A percentile compares a stretch with the other conserved stretches of the same genome.
These are phyloP conservation scores for Microcera coccophila DNA, from an alignment of 2,329 filamentous ascomycete species.

Conservation along the genomic window DNA sequence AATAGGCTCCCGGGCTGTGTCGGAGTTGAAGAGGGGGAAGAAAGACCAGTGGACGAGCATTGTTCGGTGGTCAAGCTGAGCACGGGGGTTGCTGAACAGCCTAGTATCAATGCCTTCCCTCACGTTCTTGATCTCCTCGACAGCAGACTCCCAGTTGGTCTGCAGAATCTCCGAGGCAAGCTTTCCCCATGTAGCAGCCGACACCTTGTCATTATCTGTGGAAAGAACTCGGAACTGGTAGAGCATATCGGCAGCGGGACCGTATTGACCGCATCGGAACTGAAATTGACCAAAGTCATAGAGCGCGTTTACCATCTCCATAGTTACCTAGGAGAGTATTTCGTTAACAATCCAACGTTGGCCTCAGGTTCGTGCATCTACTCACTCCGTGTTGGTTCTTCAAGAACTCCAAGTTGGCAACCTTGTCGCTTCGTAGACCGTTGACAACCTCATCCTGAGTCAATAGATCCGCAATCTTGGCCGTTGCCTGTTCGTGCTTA, in stretches of 20 bases:
- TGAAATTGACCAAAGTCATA: conserved; percentile 97
- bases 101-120: conserved; percentile 90
- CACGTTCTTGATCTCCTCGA: conserved; percentile 87
- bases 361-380: conserved; percentile 19
- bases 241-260: conserved; percentile 81
- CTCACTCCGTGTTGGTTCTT: conserved; percentile 91
- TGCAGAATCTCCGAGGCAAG: conserved; percentile 92
- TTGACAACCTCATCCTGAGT: conserved; percentile 85
- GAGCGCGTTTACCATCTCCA: conserved; percentile 92
- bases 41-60: conserved; percentile 98
- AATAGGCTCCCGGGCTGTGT: conserved; percentile 81
- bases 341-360: conserved; percentile 16
- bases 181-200: conserved; percentile 95
- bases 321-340: conserved; percentile 59
- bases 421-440: conserved; percentile 92
- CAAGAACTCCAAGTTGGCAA: conserved; percentile 95
- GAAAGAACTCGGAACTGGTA: conserved; percentile 98
- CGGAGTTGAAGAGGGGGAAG: conserved; percentile 98
- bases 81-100: conserved; percentile 93
- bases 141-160: conserved; percentile 89
- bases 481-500: conserved; percentile 80
- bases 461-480: conserved; percentile 82
- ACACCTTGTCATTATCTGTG: conserved; percentile 97
- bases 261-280: conserved; percentile 96
- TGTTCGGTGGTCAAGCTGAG: conserved; percentile 91